Percentiles rank a stretch among this genome's conserved stretches.
Evolutionary conservation across 805 yeast species (phyloP).

Genomic region (Myxozyma udenii): DNA sequence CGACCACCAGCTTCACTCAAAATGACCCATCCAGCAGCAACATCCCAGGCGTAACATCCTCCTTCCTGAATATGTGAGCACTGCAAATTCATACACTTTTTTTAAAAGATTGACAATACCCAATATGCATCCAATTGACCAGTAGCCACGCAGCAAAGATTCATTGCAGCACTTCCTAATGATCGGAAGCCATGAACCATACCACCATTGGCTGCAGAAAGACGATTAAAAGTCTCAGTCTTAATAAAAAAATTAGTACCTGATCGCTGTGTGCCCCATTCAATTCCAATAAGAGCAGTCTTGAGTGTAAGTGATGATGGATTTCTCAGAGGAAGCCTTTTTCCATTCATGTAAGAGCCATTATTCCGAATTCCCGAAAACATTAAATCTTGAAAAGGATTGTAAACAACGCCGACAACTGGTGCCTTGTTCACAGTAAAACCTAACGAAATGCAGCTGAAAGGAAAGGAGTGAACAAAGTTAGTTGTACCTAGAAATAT

Average conservation of each 20-base stretch:
- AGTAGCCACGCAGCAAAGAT: constrained; percentile 55
- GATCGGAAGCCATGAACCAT: constrained; percentile 61
- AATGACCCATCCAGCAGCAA: constrained; percentile 66
- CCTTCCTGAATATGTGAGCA: constrained; percentile 50
- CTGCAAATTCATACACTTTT: neutral
- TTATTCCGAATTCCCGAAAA: constrained; percentile 55
- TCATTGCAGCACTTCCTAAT: constrained; percentile 64
- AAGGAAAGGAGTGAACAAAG: constrained; percentile 61
- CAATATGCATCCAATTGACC: constrained; percentile 62
- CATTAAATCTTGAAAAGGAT: constrained; percentile 54
- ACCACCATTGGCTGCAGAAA: constrained; percentile 52
- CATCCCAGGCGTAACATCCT: constrained; percentile 69
- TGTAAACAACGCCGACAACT: constrained; percentile 63
- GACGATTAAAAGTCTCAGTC: constrained; percentile 46
- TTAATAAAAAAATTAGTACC: constrained; percentile 52
- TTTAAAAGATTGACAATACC: constrained; percentile 34
- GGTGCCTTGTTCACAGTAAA: constrained; percentile 49
- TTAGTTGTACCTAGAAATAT: constrained; percentile 52
- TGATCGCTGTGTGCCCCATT: constrained; percentile 59
- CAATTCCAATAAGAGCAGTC: constrained; percentile 55
- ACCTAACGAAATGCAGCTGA: constrained; percentile 60
- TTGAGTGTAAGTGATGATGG: constrained; percentile 44
- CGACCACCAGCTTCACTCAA: constrained; percentile 58
- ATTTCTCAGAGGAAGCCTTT: constrained; percentile 41
- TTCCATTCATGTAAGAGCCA: constrained; percentile 54